Conservation (phyloP, 2,329 filamentous ascomycete genomes). For the Penicillium verrucosum region DNA sequence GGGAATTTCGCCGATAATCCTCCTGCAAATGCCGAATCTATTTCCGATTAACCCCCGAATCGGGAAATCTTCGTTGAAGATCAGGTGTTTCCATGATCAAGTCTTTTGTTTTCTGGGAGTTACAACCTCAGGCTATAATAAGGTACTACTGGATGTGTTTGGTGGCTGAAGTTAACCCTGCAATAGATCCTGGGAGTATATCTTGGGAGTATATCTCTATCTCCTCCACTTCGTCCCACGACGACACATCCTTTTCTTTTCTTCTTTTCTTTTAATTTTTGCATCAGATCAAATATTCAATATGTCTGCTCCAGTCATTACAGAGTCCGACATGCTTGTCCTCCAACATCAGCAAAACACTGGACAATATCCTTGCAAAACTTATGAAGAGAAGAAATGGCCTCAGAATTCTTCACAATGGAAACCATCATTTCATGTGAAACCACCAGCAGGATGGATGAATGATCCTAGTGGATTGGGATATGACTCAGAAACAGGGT, state of each 20-base stretch:
- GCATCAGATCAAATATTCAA: background rate
- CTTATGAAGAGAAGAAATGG: background rate
- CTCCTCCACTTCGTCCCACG: background rate
- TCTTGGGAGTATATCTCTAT: background rate
- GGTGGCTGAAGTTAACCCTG: background rate
- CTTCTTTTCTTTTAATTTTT: background rate
- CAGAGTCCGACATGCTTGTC: background rate
- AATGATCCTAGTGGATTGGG: constrained; percentile 46
- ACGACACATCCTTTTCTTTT: background rate
- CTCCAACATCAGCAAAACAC: background rate
- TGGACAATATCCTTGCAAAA: background rate
- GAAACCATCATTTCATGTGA: constrained; percentile 38
- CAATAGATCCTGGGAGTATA: background rate
- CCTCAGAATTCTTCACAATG: constrained; percentile 6
- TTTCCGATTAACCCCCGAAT: constrained; percentile 17
- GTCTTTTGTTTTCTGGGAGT: background rate
- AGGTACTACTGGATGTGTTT: background rate
- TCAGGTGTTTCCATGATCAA: background rate
- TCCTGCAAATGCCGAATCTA: constrained; percentile 12
- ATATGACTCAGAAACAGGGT: constrained; percentile 38
- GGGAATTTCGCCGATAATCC: constrained; percentile 21
- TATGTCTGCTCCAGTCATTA: background rate
- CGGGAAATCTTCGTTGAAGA: background rate
- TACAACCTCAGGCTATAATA: background rate
- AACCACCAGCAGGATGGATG: constrained; percentile 42